These are phyloP conservation scores for Diplodia corticola DNA, from an alignment of 2,329 filamentous ascomycete genomes.

Conservation along the genomic window DNA sequence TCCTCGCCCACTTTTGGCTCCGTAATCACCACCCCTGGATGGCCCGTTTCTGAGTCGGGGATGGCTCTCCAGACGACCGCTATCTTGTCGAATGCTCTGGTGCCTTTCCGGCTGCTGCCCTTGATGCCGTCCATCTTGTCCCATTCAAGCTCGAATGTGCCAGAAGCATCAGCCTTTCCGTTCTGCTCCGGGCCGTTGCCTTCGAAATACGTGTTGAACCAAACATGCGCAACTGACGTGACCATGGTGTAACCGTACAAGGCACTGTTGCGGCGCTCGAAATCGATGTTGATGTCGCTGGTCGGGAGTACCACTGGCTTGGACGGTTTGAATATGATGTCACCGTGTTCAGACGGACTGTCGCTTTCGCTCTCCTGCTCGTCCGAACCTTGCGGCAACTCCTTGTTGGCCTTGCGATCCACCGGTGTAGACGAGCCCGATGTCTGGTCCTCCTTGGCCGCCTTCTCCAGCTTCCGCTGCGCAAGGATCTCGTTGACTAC, in stretches of 20 bases:
- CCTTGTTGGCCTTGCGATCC: slow-evolving; percentile 18
- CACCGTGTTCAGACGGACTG: slow-evolving; percentile 32
- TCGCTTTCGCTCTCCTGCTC: background rate
- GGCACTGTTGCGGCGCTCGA: slow-evolving; percentile 82
- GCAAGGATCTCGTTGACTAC: slow-evolving; percentile 48
- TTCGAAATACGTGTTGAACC: slow-evolving; percentile 96
- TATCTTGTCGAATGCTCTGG: slow-evolving; percentile 75
- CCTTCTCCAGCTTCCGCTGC: slow-evolving; percentile 26
- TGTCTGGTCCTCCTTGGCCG: background rate
- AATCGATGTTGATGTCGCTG: slow-evolving; percentile 85
- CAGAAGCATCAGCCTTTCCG: slow-evolving; percentile 67
- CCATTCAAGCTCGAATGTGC: slow-evolving; percentile 71
- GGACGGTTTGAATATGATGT: slow-evolving; percentile 75
- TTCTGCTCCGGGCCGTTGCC: slow-evolving; percentile 69
- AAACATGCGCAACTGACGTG: slow-evolving; percentile 88
- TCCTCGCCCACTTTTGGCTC: slow-evolving; percentile 68
- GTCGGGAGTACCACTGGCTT: slow-evolving; percentile 70
- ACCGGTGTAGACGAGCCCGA: slow-evolving; percentile 18
- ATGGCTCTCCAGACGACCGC: slow-evolving; percentile 77
- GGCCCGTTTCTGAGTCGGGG: slow-evolving; percentile 32
- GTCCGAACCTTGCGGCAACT: background rate
- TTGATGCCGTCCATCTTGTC: slow-evolving; percentile 91
- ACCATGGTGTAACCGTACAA: slow-evolving; percentile 81
- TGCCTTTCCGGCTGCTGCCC: slow-evolving; percentile 79
- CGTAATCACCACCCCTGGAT: slow-evolving; percentile 52